Percentiles rank a stretch among this genome's conserved stretches.
Conservation (phyloP, 495 filamentous ascomycete genomes). For the Pseudotulostoma volvatum region DNA sequence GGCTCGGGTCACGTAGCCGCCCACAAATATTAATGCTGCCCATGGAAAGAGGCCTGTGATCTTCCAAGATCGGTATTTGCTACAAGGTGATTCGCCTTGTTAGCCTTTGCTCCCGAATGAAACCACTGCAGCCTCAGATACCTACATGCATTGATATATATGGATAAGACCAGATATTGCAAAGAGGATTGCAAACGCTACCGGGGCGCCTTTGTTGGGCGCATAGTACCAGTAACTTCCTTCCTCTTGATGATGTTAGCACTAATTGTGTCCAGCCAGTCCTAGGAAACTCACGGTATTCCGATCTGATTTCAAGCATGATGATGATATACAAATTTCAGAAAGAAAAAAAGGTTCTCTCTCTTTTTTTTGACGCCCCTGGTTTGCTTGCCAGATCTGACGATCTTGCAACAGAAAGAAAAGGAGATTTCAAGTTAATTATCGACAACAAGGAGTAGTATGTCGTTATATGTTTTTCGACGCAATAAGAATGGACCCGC, state of each 20-base stretch:
- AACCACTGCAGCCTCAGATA: too few relatives aligned
- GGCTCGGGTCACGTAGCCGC: conserved; percentile 41
- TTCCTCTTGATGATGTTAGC: conserved; percentile 16
- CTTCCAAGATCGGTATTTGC: conserved; percentile 32
- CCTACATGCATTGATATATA: conserved; percentile 46
- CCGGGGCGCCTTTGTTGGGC: conserved; percentile 54
- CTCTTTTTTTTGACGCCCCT: too few relatives aligned
- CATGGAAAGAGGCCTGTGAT: conserved; percentile 40
- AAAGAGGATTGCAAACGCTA: conserved; percentile 52
- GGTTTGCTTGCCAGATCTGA: too few relatives aligned
- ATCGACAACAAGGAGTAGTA: too few relatives aligned
- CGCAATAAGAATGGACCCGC: too few relatives aligned
- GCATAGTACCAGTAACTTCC: conserved; percentile 54
- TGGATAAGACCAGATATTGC: conserved; percentile 40
- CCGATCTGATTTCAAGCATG: conserved; percentile 9
- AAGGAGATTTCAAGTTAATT: too few relatives aligned
- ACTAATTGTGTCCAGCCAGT: not conserved
- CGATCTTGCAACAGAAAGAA: too few relatives aligned
- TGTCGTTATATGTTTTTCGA: too few relatives aligned
- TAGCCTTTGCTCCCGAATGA: too few relatives aligned
- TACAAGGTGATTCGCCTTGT: conserved; percentile 3
- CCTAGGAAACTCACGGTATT: conserved; percentile 7
- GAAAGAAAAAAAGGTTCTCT: too few relatives aligned
- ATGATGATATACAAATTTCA: not conserved
- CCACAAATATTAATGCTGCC: conserved; percentile 33